phyloP scores from a whole-genome alignment of 2,329 filamentous ascomycete species.

The Penicillium corylophilum region DNA sequence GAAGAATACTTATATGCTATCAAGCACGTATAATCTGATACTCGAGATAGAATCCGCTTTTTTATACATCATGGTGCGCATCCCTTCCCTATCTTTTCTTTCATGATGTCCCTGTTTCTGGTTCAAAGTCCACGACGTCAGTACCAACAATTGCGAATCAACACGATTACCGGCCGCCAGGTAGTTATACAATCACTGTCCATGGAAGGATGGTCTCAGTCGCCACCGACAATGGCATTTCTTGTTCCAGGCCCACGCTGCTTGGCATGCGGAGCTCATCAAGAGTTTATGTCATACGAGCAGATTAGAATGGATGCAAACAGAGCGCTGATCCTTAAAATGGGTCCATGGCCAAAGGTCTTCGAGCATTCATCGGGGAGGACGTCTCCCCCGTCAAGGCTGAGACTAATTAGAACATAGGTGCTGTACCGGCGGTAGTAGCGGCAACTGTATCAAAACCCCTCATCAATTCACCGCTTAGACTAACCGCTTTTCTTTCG shows the following conservation, averaged over 20 bases:
- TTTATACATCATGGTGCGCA: not conserved
- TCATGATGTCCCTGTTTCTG: not conserved
- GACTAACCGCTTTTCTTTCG: too few relatives aligned
- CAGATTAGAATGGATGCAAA: not conserved
- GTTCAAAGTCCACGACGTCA: not conserved
- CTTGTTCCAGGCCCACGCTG: not conserved
- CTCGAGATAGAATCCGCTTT: not conserved
- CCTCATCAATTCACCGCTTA: too few relatives aligned
- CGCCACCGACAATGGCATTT: not conserved
- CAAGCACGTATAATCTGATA: too few relatives aligned
- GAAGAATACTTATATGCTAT: too few relatives aligned
- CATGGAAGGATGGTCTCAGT: not conserved
- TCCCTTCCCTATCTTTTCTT: not conserved
- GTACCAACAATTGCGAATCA: not conserved
- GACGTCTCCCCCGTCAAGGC: not conserved
- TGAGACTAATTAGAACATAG: too few relatives aligned
- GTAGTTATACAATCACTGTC: not conserved
- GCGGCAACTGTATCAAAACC: too few relatives aligned
- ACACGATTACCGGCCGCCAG: not conserved
- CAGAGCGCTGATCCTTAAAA: not conserved
- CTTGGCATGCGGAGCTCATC: not conserved
- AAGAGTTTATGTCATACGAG: not conserved
- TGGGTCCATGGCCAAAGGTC: not conserved
- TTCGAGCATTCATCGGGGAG: not conserved
- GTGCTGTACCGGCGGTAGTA: too few relatives aligned